Evolutionary conservation across 352 stramenopile genomes (phyloP).

Genomic region (Pythium chondricola): DNA sequence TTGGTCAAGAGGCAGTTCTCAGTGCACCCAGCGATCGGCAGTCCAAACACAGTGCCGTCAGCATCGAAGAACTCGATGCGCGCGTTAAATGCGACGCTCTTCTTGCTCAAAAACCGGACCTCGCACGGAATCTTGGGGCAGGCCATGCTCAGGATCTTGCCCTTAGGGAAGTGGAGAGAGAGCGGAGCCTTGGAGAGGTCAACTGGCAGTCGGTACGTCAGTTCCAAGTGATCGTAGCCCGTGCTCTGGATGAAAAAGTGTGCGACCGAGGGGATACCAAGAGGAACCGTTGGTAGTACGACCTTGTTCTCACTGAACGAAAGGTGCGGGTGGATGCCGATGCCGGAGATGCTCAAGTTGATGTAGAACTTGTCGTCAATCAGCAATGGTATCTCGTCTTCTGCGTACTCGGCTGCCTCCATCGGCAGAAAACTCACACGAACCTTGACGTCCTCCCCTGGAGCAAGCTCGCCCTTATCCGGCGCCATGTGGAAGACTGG

Average conservation of each 20-base stretch:
- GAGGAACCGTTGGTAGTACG: slow-evolving; percentile 84
- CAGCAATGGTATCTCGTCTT: slow-evolving; percentile 66
- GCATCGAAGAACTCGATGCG: slow-evolving; percentile 91
- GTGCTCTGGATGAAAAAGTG: slow-evolving; percentile 82
- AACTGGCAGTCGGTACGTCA: slow-evolving; percentile 75
- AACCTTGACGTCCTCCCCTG: slow-evolving; percentile 68
- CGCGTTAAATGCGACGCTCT: slow-evolving; percentile 88
- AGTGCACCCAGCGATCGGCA: slow-evolving; percentile 80
- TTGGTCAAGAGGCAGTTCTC: slow-evolving; percentile 93
- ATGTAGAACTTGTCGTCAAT: slow-evolving; percentile 76
- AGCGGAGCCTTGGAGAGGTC: slow-evolving; percentile 78
- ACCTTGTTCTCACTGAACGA: slow-evolving; percentile 85
- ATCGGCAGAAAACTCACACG: slow-evolving; percentile 84
- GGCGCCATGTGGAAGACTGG: slow-evolving; percentile 81
- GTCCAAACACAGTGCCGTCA: slow-evolving; percentile 81
- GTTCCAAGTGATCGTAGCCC: slow-evolving; percentile 89
- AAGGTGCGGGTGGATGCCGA: slow-evolving; percentile 89
- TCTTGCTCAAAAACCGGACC: slow-evolving; percentile 71
- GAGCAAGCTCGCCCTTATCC: slow-evolving; percentile 68
- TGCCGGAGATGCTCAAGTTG: slow-evolving; percentile 67
- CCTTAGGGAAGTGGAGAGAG: slow-evolving; percentile 84
- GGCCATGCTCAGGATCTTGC: slow-evolving; percentile 81
- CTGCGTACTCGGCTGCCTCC: slow-evolving; percentile 69
- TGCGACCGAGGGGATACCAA: slow-evolving; percentile 61
- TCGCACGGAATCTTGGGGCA: slow-evolving; percentile 78